phyloP scores from a whole-genome alignment of 192 early-diverging fungal species.

The Martensiomyces pterosporus region DNA sequence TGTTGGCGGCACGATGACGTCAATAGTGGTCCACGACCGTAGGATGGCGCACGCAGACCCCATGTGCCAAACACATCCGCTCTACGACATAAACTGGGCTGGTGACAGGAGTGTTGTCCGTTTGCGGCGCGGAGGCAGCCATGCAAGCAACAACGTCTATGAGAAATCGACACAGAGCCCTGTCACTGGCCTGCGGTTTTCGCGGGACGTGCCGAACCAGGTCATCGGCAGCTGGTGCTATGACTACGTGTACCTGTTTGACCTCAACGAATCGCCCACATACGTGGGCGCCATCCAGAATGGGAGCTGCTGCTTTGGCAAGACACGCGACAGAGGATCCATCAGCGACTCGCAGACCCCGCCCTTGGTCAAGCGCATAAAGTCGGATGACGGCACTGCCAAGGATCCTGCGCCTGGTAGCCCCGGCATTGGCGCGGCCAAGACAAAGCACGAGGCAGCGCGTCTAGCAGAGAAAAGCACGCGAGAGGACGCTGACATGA shows the following conservation, averaged over 20 bases:
- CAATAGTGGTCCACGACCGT: conserved; percentile 50
- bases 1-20: conserved; percentile 54
- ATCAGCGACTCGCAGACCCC: neutral
- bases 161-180: conserved; percentile 20
- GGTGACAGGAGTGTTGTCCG: conserved; percentile 38
- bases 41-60: conserved; percentile 24
- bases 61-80: neutral
- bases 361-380: conserved; percentile 14
- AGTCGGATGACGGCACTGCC: no score
- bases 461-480: no score
- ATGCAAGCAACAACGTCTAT: conserved; percentile 3
- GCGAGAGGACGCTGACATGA: no score
- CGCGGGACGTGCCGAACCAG: conserved; percentile 25
- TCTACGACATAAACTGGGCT: conserved; percentile 11
- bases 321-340: neutral
- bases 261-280: conserved; percentile 36
- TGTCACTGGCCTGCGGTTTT: conserved; percentile 47
- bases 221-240: conserved; percentile 59
- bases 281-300: conserved; percentile 12
- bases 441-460: no score
- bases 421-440: no score
- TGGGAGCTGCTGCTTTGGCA: neutral
- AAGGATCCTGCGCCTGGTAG: no score
- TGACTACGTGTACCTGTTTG: conserved; percentile 55
- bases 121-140: conserved; percentile 9